Evolutionary conservation across 768 basidiomycete species (phyloP), one percentile per base, ranked within the genome.

Genomic region (Leccinum barrowsii): DNA sequence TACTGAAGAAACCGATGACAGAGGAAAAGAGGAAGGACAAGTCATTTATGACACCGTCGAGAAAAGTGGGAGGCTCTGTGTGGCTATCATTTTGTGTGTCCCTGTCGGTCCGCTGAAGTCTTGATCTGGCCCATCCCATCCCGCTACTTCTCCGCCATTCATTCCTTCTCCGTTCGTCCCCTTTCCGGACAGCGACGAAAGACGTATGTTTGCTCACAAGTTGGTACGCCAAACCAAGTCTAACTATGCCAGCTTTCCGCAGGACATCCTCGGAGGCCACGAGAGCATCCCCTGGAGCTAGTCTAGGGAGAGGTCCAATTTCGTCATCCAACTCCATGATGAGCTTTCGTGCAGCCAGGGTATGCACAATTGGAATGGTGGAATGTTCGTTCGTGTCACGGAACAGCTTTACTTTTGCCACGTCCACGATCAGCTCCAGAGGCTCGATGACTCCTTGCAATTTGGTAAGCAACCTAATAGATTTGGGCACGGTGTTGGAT

Each of bases 121-220:
- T 63, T 7, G 67, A 65, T 44, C 60, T 62, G 10, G 51, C 57
- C 68, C 67, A 64, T 1, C 13, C 54, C 32, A 7, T 40, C 30
- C 47, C 34, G 3, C 57, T 28, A 6, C 46, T 40, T 35, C 59
- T 10, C 49, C 21, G 50, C 12, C 53, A 56, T 32, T 52, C 54
- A 8, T 15, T 21, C 52, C 70, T 63, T 24, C 24, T 24, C 34
- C 35, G 58, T 50, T 64, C 73, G 3, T 55, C 64, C n/a, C 71
- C 74, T 37, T 59, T 65, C 55, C 82, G 80, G 2, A 82, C 72
- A 1, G 82, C 85, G 47, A 87, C 72, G 62, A 86, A 87, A 2
- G 82, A 83, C 0, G 85, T 87, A 58, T 79, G 68, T 42, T 65
- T 64, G 66, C 80, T 85, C 1, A 75, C 78, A 48, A 87, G 75